A percentile compares a stretch with the other conserved stretches of the same genome.
Conservation (phyloP, 345 rosid species). For the Aquilaria yunnanensis region DNA sequence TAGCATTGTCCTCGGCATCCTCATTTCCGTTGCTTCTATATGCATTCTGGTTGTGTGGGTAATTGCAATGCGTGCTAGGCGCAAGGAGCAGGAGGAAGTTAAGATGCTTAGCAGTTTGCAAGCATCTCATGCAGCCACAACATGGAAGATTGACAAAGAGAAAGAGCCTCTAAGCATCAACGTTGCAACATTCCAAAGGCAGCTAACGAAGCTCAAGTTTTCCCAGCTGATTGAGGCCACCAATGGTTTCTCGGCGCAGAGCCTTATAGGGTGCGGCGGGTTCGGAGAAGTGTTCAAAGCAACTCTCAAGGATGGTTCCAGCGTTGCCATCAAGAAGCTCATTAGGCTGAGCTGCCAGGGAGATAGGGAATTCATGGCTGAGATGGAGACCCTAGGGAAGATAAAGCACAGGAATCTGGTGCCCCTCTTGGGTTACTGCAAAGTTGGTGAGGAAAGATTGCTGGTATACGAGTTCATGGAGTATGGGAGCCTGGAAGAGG, state of each 20-base stretch:
- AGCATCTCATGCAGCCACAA: constrained; percentile 75
- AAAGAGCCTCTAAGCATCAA: constrained; percentile 93
- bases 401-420: constrained; percentile 93
- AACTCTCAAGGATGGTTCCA: constrained; percentile 81
- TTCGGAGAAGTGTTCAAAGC: constrained; percentile 97
- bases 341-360: constrained; percentile 89
- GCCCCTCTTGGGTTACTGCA: constrained; percentile 86
- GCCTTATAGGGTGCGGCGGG: constrained; percentile 84
- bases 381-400: constrained; percentile 95
- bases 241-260: constrained; percentile 82
- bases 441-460: constrained; percentile 86
- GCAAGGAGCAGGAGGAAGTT: constrained; percentile 67
- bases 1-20: constrained; percentile 79
- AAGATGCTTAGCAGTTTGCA: constrained; percentile 88
- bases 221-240: constrained; percentile 93
- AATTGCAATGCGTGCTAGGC: constrained; percentile 71
- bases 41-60: constrained; percentile 89
- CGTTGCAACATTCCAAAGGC: constrained; percentile 87
- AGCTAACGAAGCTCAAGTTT: constrained; percentile 80
- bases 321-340: constrained; percentile 94
- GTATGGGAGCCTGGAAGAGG: constrained; percentile 85
- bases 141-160: constrained; percentile 98
- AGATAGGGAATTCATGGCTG: constrained; percentile 96
- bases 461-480: constrained; percentile 94
- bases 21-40: constrained; percentile 68